A percentile compares a stretch with the other conserved stretches of the same genome.
These are phyloP conservation scores for Tetrahymena malaccensis DNA, from an alignment of 73 alveolate genomes.

Conservation along the genomic window DNA sequence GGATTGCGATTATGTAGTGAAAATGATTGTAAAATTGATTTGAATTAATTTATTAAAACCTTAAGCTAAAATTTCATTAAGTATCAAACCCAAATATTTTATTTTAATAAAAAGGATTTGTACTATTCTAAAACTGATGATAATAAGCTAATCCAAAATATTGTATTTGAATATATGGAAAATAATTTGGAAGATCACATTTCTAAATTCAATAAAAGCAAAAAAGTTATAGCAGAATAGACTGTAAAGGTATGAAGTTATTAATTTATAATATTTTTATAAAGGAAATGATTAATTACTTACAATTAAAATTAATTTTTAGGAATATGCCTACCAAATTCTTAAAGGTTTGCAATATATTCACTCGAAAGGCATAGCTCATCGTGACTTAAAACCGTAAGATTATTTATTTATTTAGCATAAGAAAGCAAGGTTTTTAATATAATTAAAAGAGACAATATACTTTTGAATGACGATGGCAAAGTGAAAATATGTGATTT, in stretches of 20 bases:
- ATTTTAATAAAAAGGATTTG: constrained; percentile 20
- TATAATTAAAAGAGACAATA: constrained; percentile 8
- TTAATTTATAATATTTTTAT: not conserved
- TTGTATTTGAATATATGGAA: constrained; percentile 86
- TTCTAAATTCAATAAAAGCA: constrained; percentile 36
- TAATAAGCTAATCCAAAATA: constrained; percentile 77
- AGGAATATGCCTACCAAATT: constrained; percentile 7
- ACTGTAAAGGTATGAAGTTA: not conserved
- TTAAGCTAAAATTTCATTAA: not conserved
- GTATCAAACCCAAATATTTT: not conserved
- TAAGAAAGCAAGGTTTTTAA: not conserved
- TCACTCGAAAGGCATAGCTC: constrained; percentile 30
- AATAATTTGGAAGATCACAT: constrained; percentile 74
- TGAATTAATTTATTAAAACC: not conserved
- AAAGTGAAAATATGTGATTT: constrained; percentile 37
- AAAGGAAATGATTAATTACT: not conserved
- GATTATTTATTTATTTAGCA: not conserved
- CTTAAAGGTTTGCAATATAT: constrained; percentile 24
- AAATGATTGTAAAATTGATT: constrained; percentile 52
- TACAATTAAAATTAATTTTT: not conserved
- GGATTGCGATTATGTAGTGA: constrained; percentile 73
- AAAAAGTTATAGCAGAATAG: constrained; percentile 18
- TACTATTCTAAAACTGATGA: constrained; percentile 82
- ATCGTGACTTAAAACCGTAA: constrained; percentile 41
- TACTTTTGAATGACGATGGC: constrained; percentile 8